A percentile compares a stretch with the other conserved stretches of the same genome.
Evolutionary conservation across 768 basidiomycete species (phyloP).

Genomic region (Mycena venus): DNA sequence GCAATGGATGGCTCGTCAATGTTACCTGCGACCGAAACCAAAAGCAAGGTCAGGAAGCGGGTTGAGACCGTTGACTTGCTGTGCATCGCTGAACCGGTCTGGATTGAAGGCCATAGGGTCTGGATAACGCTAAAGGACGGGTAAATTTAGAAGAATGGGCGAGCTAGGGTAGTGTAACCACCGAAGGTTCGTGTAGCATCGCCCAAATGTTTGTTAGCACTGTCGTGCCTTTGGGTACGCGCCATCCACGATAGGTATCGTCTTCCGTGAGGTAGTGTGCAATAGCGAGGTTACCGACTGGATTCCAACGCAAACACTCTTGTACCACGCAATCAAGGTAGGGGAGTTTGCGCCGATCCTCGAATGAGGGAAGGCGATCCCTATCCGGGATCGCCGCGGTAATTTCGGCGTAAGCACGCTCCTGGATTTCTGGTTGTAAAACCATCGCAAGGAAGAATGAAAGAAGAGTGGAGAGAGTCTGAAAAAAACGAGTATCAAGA

Average conservation of each 20-base stretch:
- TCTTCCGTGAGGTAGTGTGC: constrained; percentile 44
- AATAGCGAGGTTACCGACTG: constrained; percentile 4
- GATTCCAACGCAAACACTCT: constrained; percentile 49
- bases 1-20: no score
- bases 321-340: constrained; percentile 56
- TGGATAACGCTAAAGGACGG: constrained; percentile 46
- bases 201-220: constrained; percentile 48
- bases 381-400: constrained; percentile 38
- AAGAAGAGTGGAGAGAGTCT: constrained; percentile 49
- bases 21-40: constrained; percentile 19
- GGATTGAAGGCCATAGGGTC: constrained; percentile 64
- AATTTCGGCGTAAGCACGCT: constrained; percentile 47
- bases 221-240: constrained; percentile 53
- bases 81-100: constrained; percentile 55
- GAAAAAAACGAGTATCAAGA: neutral
- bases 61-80: constrained; percentile 18
- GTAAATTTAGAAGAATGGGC: neutral
- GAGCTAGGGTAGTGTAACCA: neutral
- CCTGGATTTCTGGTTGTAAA: constrained; percentile 49
- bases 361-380: constrained; percentile 26
- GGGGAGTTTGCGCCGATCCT: constrained; percentile 45
- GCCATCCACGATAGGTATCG: constrained; percentile 57
- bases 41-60: constrained; percentile 18
- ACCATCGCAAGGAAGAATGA: constrained; percentile 52
- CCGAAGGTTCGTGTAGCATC: constrained; percentile 61